Evolutionary conservation across 768 basidiomycete species (phyloP).

Genomic region (Tylopilus subfusipes): DNA sequence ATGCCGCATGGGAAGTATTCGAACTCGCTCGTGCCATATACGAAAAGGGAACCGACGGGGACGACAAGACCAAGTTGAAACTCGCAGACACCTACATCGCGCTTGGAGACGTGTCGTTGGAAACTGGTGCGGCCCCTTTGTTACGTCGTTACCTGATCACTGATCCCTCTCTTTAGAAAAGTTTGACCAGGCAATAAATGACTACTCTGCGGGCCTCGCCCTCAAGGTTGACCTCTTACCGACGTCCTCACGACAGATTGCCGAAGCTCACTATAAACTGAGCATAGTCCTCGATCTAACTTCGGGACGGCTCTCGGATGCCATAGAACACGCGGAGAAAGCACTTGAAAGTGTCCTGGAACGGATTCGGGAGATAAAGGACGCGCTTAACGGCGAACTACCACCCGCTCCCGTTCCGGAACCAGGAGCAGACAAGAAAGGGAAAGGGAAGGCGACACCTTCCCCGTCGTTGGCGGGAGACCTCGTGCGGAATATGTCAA

Average conservation of each 20-base stretch:
- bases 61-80: constrained; percentile 67
- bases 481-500: constrained; percentile 61
- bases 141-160: not conserved
- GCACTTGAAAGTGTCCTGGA: constrained; percentile 76
- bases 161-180: constrained; percentile 58
- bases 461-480: constrained; percentile 41
- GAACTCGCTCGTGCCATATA: constrained; percentile 90
- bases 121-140: constrained; percentile 68
- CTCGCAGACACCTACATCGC: constrained; percentile 88
- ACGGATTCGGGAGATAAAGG: constrained; percentile 59
- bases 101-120: constrained; percentile 93
- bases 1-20: constrained; percentile 96
- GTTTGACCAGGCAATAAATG: constrained; percentile 89
- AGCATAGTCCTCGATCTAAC: constrained; percentile 92
- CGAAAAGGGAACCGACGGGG: constrained; percentile 57
- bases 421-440: constrained; percentile 46
- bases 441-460: constrained; percentile 70
- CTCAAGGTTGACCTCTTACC: constrained; percentile 76
- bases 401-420: constrained; percentile 31
- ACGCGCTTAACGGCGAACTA: constrained; percentile 38
- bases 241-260: constrained; percentile 86
- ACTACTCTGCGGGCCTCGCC: constrained; percentile 74
- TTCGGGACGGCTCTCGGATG: constrained; percentile 75
- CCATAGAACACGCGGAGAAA: constrained; percentile 76
- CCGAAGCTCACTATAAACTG: constrained; percentile 91